Evolutionary conservation across 192 early-diverging fungal species (phyloP), one percentile per base, ranked within the genome.

Genomic region (Rhizophagus clarus): DNA sequence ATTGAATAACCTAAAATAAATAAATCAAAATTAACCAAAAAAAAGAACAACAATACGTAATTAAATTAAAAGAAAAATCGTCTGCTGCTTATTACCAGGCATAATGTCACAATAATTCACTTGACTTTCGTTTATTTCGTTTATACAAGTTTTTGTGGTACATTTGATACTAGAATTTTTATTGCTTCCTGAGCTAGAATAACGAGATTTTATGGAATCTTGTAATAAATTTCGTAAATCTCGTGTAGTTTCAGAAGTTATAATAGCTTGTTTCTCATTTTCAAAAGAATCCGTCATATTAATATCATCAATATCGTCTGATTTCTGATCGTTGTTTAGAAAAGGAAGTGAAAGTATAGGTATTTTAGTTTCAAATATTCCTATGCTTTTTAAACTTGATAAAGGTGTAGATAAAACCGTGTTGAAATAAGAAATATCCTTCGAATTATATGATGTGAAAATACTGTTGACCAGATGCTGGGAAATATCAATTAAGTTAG

Each of bases 31-130:
- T 42, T 42, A 42, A 42, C 7, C 8, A 42, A 8, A 42, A 42
- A 42, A 7, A 9, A 42, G 9, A 7, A 42, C 1, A 42, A 42
- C 9, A 42, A 42, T n/a, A 42, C 10, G 9, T 34, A 42, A 42
- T 42, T 11, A 42, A 37, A 10, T 42, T 9, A 42, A 42, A 42
- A 34, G 5, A 0, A 10, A 34, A 2, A 34, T 34, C 37, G 37
- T 40, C 7, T 40, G 37, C 8, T 40, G 0, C 22, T 79, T 82
- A 7, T 82, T 81, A 29, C 89, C 87, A 6, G 89, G 85, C 17
- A 85, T 86, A 11, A 79, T 67, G 72, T 90, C 88, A 66, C 89
- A 90, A 68, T 89, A 88, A 67, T 77, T 85, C 1, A 77, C 79
- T 37, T 83, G 32, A 1, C 80, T 76, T 60, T 86, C 83, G 78